Conservation (phyloP, 2,329 filamentous ascomycete genomes). For the Tolypocladium inflatum region DNA sequence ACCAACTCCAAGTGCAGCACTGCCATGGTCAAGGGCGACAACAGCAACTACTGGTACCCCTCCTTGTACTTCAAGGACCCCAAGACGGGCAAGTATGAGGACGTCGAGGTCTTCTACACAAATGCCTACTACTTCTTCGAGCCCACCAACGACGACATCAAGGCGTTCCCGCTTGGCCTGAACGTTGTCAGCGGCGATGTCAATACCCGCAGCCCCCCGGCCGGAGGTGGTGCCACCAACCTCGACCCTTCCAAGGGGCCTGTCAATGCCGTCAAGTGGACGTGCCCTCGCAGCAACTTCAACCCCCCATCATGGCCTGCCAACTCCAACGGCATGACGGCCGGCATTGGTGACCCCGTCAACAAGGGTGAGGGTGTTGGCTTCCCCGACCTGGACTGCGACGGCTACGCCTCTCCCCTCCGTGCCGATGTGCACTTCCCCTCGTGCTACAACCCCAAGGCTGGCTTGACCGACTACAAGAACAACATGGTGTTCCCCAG, state of each 20-base stretch:
- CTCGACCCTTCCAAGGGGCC: conserved; percentile 42
- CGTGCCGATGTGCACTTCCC: conserved; percentile 64
- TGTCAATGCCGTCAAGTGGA: conserved; percentile 47
- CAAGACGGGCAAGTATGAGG: conserved; percentile 51
- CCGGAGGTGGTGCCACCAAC: conserved; percentile 37
- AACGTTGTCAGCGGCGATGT: conserved; percentile 62
- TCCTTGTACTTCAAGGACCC: conserved; percentile 58
- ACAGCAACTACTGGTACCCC: conserved; percentile 72
- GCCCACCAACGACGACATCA: conserved; percentile 52
- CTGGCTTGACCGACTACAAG: conserved; percentile 48
- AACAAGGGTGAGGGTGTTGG: conserved; percentile 49
- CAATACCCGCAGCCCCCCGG: conserved; percentile 46
- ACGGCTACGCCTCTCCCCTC: conserved; percentile 49
- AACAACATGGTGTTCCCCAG: conserved; percentile 59
- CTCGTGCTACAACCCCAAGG: conserved; percentile 60
- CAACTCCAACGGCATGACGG: conserved; percentile 42
- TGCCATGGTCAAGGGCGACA: conserved; percentile 57
- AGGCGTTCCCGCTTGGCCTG: conserved; percentile 61
- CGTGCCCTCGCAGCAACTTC: conserved; percentile 47
- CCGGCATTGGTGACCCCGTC: conserved; percentile 44
- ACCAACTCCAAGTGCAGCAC: conserved; percentile 58
- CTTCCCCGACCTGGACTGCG: conserved; percentile 64
- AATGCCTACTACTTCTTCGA: conserved; percentile 72
- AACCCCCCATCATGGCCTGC: conserved; percentile 41
- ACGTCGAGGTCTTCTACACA: conserved; percentile 62